phyloP scores from a whole-genome alignment of 2,329 filamentous ascomycete species.

The Cryphonectria carpinicola region DNA sequence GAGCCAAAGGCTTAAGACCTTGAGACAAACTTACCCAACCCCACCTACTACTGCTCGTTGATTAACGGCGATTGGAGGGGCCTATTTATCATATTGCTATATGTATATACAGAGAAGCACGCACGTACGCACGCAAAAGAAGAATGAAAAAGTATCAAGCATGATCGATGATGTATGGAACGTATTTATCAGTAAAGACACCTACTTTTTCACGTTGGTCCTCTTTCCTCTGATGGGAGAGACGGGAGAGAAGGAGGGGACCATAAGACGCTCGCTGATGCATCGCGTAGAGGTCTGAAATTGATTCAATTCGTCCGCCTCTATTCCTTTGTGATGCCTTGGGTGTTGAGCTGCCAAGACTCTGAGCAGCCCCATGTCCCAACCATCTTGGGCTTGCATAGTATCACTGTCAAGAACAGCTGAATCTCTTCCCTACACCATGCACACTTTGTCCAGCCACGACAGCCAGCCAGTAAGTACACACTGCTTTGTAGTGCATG shows the following conservation, averaged over 20 bases:
- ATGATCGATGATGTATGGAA: neutral
- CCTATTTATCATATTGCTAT: neutral
- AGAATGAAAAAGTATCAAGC: neutral
- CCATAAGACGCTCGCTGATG: neutral
- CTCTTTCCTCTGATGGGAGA: neutral
- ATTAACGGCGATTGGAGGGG: neutral
- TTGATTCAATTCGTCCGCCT: neutral
- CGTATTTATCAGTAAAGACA: neutral
- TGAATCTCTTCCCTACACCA: neutral
- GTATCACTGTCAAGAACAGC: neutral
- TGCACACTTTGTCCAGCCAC: neutral
- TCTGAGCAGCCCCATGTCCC: neutral
- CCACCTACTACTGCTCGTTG: conserved; percentile 1
- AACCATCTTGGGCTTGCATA: too few species aligned
- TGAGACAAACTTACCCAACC: neutral
- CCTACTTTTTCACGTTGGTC: neutral
- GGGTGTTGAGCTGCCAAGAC: neutral
- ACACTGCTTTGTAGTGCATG: neutral
- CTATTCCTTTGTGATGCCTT: neutral
- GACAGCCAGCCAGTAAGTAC: neutral
- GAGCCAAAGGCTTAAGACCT: neutral
- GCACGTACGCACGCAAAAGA: neutral
- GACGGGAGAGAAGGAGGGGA: neutral
- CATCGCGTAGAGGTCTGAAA: neutral
- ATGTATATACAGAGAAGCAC: neutral